Base-by-base conservation (phyloP, 2,329 filamentous ascomycete species). In the Coniochaeta sp. region DNA sequence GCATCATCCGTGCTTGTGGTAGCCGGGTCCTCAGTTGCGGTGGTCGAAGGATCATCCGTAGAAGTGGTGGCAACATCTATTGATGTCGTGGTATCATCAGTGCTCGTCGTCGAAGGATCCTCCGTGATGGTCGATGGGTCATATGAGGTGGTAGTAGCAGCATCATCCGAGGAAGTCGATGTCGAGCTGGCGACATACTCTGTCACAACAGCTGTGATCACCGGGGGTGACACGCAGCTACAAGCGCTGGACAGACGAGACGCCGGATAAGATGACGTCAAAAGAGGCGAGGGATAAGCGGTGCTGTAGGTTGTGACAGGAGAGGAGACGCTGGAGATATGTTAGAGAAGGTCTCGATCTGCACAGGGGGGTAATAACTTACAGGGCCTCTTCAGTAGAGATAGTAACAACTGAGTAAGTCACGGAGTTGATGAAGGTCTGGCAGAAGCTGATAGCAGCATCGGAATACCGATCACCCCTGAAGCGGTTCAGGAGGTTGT, bases 401-500 rank as follows among this genome's bases (percentile, higher is more conserved):
- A 59, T 42, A 28, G 57, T 59, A 1, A 54, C 57, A 9, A 50
- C 44, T 5, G 38, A 52, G 26, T 50, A 59, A 5, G 44, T 36
- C 24, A 59, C 57, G 14, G 57, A 50, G 44, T 59, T 50, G 57
- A 59, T 38, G 42, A 17, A 59, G 28, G 57, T 59, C 57, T 59
- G 38, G 44, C 57, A 59, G 57, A 59, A 59, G 38, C 30, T 38
- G 22, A 52, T 14, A 12, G 57, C 57, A 19, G 26, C 24, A 24
- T 36, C 17, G 28, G 57, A 50, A 36, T 59, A 59, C 26, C 24
- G 14, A n/a, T 26, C 16, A 36, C 38, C 32, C 30, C 42, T 47
- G 40, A 64, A 64, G 63, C 62, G 55, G 17, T 57, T 62, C 5
- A 58, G 44, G n/a, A 59, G 57, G 42, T 59, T 59, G 42, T 59